These are phyloP conservation scores for Suillus weaverae DNA, from an alignment of 768 basidiomycete genomes.

Conservation along the genomic window DNA sequence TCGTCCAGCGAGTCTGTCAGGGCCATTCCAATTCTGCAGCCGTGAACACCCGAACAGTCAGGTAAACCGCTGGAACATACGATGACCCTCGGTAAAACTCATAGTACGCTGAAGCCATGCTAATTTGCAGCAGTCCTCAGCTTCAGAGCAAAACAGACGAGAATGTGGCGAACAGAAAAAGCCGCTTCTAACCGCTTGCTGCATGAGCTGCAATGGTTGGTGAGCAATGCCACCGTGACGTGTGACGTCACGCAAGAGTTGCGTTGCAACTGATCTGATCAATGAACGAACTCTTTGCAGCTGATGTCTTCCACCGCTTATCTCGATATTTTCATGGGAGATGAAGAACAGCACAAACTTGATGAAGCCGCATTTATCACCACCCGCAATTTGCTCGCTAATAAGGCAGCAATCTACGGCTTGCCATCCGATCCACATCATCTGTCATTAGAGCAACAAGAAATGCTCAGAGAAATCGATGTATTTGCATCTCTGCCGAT, in stretches of 20 bases:
- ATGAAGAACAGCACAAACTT: conserved; percentile 26
- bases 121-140: conserved; percentile 16
- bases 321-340: conserved; percentile 46
- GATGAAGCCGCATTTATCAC: conserved; percentile 32
- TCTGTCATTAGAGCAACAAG: conserved; percentile 43
- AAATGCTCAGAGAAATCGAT: conserved; percentile 46
- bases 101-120: conserved; percentile 84
- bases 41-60: conserved; percentile 3
- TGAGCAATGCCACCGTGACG: conserved; percentile 17
- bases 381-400: conserved; percentile 34
- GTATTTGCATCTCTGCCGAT: conserved; percentile 37
- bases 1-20: conserved; percentile 98
- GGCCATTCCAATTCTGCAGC: conserved; percentile 87
- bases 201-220: conserved; percentile 4
- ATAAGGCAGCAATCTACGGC: conserved; percentile 42
- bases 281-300: neutral
- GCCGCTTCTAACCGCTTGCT: neutral
- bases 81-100: conserved; percentile 92
- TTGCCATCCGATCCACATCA: conserved; percentile 39
- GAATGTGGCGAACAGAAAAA: conserved; percentile 9
- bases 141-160: conserved; percentile 7
- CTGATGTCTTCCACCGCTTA: conserved; percentile 20
- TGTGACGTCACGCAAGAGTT: conserved; percentile 22
- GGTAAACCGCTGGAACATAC: conserved; percentile 46
- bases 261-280: conserved; percentile 18